Percentiles rank a stretch among this genome's conserved stretches.
Conservation (phyloP, 2,329 filamentous ascomycete species). For the Trichoderma cornu-damae region DNA sequence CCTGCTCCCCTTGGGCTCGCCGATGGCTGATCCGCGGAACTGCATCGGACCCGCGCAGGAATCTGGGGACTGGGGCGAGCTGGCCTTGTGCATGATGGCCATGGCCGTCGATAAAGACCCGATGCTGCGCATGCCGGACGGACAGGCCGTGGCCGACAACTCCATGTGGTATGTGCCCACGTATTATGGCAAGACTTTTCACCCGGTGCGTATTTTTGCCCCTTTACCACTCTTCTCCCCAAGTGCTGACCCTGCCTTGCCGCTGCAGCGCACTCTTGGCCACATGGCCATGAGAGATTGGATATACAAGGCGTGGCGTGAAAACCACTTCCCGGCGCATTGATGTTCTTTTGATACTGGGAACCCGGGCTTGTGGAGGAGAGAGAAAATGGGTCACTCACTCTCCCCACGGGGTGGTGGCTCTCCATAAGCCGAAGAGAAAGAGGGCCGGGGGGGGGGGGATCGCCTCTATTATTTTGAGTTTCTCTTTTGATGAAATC, state of each 20-base stretch:
- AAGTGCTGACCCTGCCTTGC: not conserved
- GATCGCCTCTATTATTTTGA: no score
- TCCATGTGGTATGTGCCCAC: constrained; percentile 46
- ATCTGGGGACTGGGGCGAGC: constrained; percentile 40
- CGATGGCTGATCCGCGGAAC: constrained; percentile 33
- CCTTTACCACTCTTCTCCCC: not conserved
- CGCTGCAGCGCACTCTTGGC: constrained; percentile 32
- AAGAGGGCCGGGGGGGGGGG: no score
- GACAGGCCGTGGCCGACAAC: constrained; percentile 27
- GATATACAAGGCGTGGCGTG: constrained; percentile 25
- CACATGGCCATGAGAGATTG: constrained; percentile 34
- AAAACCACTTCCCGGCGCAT: not conserved
- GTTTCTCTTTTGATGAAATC: no score
- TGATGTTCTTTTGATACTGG: not conserved
- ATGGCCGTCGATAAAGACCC: constrained; percentile 36
- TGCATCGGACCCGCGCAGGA: constrained; percentile 34
- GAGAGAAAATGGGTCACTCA: no score
- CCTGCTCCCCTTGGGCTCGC: constrained; percentile 29
- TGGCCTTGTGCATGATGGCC: constrained; percentile 43
- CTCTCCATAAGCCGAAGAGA: no score
- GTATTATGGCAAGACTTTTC: constrained; percentile 43
- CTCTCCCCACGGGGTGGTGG: no score
- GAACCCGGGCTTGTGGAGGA: not conserved
- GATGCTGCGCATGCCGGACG: constrained; percentile 29
- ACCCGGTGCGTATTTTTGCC: constrained; percentile 32